Conservation (phyloP, 2,329 filamentous ascomycete species). For the Pseudogymnoascus sp. region DNA sequence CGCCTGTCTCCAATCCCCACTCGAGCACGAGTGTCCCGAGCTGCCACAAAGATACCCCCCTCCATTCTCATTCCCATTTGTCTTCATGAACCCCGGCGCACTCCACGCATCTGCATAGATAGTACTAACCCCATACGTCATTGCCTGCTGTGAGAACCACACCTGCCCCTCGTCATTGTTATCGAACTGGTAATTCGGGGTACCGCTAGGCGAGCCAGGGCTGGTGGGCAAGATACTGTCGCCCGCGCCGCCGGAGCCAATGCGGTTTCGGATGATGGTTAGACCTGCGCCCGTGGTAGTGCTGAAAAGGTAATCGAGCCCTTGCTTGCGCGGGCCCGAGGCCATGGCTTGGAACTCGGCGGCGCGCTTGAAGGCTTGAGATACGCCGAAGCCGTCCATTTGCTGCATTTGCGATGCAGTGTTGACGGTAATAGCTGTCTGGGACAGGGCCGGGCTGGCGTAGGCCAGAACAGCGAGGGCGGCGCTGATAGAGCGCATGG, state of each 20-base stretch:
- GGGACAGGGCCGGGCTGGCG: neutral
- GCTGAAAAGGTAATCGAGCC: conserved; percentile 40
- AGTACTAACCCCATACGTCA: conserved; percentile 35
- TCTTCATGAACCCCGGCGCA: conserved; percentile 46
- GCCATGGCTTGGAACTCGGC: conserved; percentile 33
- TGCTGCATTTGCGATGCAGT: conserved; percentile 22
- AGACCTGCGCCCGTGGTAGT: conserved; percentile 40
- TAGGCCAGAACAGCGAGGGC: neutral
- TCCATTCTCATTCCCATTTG: conserved; percentile 36
- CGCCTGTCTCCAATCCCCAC: conserved; percentile 40
- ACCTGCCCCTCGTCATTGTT: conserved; percentile 43
- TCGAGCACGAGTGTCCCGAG: conserved; percentile 31
- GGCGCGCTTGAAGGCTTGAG: conserved; percentile 40
- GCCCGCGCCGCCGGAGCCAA: conserved; percentile 34
- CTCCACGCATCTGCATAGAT: conserved; percentile 45
- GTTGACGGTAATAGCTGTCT: conserved; percentile 23
- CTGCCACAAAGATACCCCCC: conserved; percentile 41
- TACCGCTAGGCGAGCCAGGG: conserved; percentile 35
- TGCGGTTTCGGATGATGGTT: conserved; percentile 43
- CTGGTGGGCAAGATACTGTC: conserved; percentile 38
- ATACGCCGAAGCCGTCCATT: conserved; percentile 44
- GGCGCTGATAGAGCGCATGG: neutral
- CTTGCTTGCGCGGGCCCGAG: conserved; percentile 28
- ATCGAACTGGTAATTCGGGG: conserved; percentile 40
- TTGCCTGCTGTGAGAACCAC: conserved; percentile 43